phyloP scores from a whole-genome alignment of 805 yeast genomes.

The Metschnikowia cerradonensis region DNA sequence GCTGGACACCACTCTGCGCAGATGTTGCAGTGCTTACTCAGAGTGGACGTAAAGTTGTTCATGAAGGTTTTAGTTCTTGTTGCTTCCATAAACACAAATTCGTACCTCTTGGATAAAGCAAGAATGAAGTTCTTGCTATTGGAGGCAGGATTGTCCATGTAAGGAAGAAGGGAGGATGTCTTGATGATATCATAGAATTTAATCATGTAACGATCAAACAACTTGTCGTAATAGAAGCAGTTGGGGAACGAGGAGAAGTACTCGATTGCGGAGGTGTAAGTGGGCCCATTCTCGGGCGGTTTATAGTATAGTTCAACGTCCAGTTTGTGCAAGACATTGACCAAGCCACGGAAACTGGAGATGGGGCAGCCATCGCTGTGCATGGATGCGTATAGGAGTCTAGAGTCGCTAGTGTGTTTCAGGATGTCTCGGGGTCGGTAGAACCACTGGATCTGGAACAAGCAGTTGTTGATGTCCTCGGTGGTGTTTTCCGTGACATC shows the following conservation, averaged over 20 bases:
- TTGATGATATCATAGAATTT: conserved; percentile 74
- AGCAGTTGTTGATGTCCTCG: conserved; percentile 44
- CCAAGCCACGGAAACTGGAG: conserved; percentile 68
- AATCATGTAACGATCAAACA: conserved; percentile 83
- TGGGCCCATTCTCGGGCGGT: conserved; percentile 8
- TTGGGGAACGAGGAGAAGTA: conserved; percentile 56
- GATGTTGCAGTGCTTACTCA: conserved; percentile 52
- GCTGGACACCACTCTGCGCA: conserved; percentile 86
- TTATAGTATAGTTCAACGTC: conserved; percentile 50
- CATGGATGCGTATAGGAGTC: conserved; percentile 78
- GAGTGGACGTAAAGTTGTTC: conserved; percentile 52
- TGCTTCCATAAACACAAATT: conserved; percentile 69
- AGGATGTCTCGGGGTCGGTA: conserved; percentile 84
- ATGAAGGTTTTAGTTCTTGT: conserved; percentile 61
- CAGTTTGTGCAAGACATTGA: conserved; percentile 62
- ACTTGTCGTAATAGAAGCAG: conserved; percentile 76
- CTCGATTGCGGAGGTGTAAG: conserved; percentile 33
- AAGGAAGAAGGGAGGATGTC: conserved; percentile 46
- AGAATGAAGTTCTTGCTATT: conserved; percentile 57
- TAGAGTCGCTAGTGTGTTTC: conserved; percentile 60
- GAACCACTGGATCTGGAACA: conserved; percentile 82
- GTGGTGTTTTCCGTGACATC: conserved; percentile 4
- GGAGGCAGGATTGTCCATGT: conserved; percentile 33
- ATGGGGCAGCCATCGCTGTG: conserved; percentile 83
- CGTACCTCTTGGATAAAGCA: conserved; percentile 64